Evolutionary conservation across 371 early-diverging fungal genomes (phyloP).

Genomic region (Apophysomyces variabilis): DNA sequence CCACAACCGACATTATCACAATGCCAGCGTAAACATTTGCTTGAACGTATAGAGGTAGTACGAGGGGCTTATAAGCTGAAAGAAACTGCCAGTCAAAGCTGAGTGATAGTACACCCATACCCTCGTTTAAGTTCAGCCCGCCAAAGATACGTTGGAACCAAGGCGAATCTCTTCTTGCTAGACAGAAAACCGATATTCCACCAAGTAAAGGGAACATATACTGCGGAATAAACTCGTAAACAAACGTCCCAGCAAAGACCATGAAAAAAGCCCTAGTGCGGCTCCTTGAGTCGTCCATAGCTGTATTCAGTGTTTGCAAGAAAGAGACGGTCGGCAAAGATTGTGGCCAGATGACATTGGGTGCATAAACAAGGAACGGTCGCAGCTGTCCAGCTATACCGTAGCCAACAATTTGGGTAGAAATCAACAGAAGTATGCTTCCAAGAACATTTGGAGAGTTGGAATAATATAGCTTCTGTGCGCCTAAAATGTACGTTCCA

Average conservation of each 20-base stretch:
- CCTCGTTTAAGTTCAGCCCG: constrained; percentile 50
- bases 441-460: constrained; percentile 49
- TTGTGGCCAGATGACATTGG: constrained; percentile 89
- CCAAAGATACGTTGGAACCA: constrained; percentile 59
- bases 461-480: constrained; percentile 57
- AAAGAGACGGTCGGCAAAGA: constrained; percentile 77
- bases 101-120: constrained; percentile 51
- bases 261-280: constrained; percentile 61
- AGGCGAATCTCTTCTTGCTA: constrained; percentile 47
- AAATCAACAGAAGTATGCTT: constrained; percentile 55
- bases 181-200: constrained; percentile 56
- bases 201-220: constrained; percentile 52
- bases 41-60: constrained; percentile 69
- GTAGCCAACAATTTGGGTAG: constrained; percentile 81
- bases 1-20: constrained; percentile 40
- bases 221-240: constrained; percentile 54
- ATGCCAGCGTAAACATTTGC: constrained; percentile 46
- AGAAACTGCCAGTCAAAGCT: constrained; percentile 59
- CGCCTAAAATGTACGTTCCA: constrained; percentile 58
- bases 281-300: constrained; percentile 64
- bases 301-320: constrained; percentile 72
- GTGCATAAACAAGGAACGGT: constrained; percentile 79
- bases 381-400: constrained; percentile 84
- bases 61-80: constrained; percentile 53
- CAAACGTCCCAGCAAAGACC: constrained; percentile 40